These are phyloP conservation scores for Fusarium metavorans DNA, from an alignment of 2,329 filamentous ascomycete species.

Conservation along the genomic window DNA sequence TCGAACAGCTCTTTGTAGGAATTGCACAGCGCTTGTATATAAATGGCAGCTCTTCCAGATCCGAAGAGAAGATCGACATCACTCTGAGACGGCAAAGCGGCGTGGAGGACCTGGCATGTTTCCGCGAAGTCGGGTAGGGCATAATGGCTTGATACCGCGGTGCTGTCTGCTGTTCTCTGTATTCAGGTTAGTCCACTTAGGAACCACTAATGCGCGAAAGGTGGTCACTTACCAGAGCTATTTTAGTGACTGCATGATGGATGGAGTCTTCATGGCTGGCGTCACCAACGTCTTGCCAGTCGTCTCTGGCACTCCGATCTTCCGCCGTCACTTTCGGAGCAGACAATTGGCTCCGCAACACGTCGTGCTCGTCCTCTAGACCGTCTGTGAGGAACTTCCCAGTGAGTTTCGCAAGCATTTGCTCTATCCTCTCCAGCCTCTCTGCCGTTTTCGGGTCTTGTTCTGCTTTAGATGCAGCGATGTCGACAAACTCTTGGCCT, in stretches of 20 bases:
- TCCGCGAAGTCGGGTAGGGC: neutral
- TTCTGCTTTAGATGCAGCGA: neutral
- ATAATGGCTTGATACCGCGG: neutral
- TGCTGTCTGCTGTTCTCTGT: neutral
- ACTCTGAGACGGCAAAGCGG: neutral
- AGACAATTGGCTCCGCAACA: neutral
- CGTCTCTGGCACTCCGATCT: neutral
- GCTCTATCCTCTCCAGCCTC: neutral
- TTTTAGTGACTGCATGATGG: neutral
- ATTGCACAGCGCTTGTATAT: neutral
- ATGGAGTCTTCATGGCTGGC: neutral
- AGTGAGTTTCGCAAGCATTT: neutral
- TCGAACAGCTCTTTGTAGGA: neutral
- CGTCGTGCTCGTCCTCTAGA: neutral
- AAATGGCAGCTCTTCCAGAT: neutral
- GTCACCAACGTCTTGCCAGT: neutral
- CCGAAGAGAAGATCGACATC: neutral
- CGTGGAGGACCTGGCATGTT: neutral
- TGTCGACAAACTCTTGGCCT: neutral
- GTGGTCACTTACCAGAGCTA: neutral
- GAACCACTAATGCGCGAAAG: neutral
- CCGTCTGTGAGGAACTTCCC: neutral
- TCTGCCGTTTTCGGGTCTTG: neutral
- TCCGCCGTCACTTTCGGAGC: neutral
- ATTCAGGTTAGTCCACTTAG: neutral